Conservation (phyloP, 169 alveolate genomes). For the Plasmodium coatneyi region DNA sequence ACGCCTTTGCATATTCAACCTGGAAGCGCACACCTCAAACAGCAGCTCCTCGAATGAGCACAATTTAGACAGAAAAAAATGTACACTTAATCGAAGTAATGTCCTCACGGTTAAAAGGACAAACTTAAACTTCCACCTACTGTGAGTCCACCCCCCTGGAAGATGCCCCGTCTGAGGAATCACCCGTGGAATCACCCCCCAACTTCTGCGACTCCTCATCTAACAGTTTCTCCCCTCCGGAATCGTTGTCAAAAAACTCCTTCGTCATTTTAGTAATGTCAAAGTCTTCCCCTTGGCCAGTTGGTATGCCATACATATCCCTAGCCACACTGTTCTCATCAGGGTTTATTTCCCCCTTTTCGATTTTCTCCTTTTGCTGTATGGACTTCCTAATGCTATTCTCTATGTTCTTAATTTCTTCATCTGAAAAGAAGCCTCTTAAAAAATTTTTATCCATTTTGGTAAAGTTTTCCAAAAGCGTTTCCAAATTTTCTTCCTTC, state of each 20-base stretch:
- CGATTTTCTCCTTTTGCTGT: conserved; percentile 56
- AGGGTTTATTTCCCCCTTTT: conserved; percentile 40
- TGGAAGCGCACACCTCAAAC: background rate
- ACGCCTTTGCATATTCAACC: background rate
- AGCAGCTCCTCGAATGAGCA: background rate
- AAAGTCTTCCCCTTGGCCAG: conserved; percentile 12
- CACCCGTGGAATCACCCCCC: background rate
- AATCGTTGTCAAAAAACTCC: conserved; percentile 41
- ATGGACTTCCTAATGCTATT: conserved; percentile 37
- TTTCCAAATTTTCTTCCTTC: conserved; percentile 73
- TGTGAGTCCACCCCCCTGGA: conserved; percentile 52
- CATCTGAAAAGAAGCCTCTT: conserved; percentile 71
- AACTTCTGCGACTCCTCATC: background rate
- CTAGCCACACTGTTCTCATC: conserved; percentile 17
- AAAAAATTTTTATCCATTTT: conserved; percentile 64
- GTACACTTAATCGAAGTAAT: background rate
- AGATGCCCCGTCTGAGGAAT: conserved; percentile 20
- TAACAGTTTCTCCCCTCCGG: background rate
- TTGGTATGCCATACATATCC: background rate
- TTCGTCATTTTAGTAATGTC: conserved; percentile 56
- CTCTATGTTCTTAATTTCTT: conserved; percentile 70
- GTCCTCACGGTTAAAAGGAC: background rate
- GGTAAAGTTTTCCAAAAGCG: conserved; percentile 74
- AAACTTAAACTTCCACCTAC: background rate
- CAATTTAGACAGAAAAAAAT: background rate